Base-by-base conservation (phyloP, 805 yeast species). In the Ogataea naganishii region DNA sequence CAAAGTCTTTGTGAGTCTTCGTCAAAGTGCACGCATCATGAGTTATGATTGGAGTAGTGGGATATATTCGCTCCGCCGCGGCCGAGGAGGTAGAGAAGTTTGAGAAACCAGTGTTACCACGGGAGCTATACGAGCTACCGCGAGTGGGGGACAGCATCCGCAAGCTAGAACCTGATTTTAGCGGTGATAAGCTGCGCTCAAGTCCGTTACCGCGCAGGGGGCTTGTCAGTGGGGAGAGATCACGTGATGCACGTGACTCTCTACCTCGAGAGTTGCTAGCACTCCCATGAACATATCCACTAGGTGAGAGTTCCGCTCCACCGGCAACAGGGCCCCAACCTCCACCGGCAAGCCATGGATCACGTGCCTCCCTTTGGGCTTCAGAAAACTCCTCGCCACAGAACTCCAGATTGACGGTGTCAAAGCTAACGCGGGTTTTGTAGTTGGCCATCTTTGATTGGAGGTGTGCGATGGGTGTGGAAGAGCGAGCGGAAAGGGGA, bases 1-100 rank as follows among this genome's bases (percentile, higher is more conserved):
- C 76, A 41, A 58, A 73, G 19, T 62, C 53, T 26, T 48, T 43
- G 49, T 73, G 80, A 27, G 58, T 51, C 32, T 62, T 64, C 7
- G 74, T 61, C 28, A 58, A 53, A 3, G 73, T 64, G 41, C 59
- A 54, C 4, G 64, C 53, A 37, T 58, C 64, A 33, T 57, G 60
- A 1, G 58, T 54, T 8, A 58, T 51, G 17, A 58, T 58, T n/a
- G 62, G 62, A 7, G 44, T 39, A 7, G 58, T 51, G 20, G 61
- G 61, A 29, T 57, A 58, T 12, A 38, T 40, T 17, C 53, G 27
- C 9, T 33, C 24, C 12, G 27, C 26, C 46, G 26, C n/a, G n/a
- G n/a, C n/a, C n/a, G n/a, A n/a, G n/a, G n/a, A n/a, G n/a, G n/a
- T n/a, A n/a, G n/a, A n/a, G n/a, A n/a, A n/a, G n/a, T n/a, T n/a